Percentiles rank a stretch among this genome's conserved stretches.
These are phyloP conservation scores for Neospermospora avenae DNA, from an alignment of 2,329 filamentous ascomycete genomes.

Conservation along the genomic window DNA sequence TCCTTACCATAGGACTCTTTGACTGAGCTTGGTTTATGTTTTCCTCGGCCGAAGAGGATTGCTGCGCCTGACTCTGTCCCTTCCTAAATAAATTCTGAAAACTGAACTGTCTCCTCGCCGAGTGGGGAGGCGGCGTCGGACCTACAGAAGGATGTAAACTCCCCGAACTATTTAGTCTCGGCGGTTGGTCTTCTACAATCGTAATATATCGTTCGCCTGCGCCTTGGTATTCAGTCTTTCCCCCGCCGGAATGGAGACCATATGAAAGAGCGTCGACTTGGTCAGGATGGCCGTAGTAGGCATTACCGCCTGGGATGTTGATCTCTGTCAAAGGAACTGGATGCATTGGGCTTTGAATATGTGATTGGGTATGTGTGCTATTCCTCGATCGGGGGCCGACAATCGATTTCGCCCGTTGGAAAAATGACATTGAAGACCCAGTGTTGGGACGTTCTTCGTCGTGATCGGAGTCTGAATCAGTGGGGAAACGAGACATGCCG, in stretches of 20 bases:
- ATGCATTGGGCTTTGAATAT: constrained; percentile 53
- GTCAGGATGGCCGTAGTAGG: constrained; percentile 38
- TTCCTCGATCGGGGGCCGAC: constrained; percentile 20
- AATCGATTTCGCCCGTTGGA: constrained; percentile 41
- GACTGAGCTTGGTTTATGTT: constrained; percentile 28
- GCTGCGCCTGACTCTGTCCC: constrained; percentile 11
- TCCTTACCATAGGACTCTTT: constrained; percentile 35
- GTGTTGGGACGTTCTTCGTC: constrained; percentile 49
- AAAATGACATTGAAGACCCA: constrained; percentile 53
- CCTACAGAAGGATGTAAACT: constrained; percentile 34
- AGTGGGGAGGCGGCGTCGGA: constrained; percentile 58
- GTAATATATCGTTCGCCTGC: constrained; percentile 49
- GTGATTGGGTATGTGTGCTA: constrained; percentile 25
- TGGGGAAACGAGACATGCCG: constrained; percentile 83
- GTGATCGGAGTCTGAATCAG: constrained; percentile 58
- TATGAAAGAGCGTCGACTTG: constrained; percentile 42
- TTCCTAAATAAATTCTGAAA: constrained; percentile 77
- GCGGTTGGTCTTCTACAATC: constrained; percentile 38
- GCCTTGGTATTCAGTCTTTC: constrained; percentile 47
- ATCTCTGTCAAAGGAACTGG: constrained; percentile 63
- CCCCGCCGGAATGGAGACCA: constrained; percentile 43
- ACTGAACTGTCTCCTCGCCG: constrained; percentile 77
- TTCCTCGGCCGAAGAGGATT: constrained; percentile 15
- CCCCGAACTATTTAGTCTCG: constrained; percentile 20
- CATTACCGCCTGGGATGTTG: constrained; percentile 44